These are phyloP conservation scores for Eruca vesicaria DNA, from an alignment of 441 rosid species.

Conservation along the genomic window DNA sequence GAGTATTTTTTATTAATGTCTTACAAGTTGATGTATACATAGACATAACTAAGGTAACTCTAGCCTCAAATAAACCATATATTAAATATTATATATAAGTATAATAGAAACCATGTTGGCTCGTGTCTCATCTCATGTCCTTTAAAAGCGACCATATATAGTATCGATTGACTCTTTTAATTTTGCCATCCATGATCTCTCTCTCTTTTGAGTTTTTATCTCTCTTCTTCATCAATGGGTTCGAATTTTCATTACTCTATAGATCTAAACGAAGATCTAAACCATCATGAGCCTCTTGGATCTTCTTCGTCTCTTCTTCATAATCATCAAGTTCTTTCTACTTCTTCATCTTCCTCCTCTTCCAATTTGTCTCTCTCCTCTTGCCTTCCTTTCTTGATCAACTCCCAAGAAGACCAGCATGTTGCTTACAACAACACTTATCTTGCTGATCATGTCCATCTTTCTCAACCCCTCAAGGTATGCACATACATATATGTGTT, in stretches of 20 bases:
- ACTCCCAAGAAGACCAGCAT: conserved; percentile 39
- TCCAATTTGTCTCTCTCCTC: conserved; percentile 46
- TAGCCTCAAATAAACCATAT: conserved; percentile 6
- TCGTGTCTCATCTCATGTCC: conserved; percentile 22
- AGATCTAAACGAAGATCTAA: conserved; percentile 57
- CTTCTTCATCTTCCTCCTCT: conserved; percentile 44
- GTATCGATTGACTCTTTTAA: conserved; percentile 33
- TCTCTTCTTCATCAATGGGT: conserved; percentile 35
- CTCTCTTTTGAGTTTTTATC: neutral
- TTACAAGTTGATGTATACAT: conserved; percentile 22
- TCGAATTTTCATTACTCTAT: conserved; percentile 42
- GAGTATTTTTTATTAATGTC: neutral
- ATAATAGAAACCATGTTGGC: conserved; percentile 11
- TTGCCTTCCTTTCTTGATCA: conserved; percentile 39
- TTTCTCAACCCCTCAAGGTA: conserved; percentile 33
- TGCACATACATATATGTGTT: neutral
- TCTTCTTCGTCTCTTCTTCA: conserved; percentile 21
- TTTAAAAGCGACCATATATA: conserved; percentile 36
- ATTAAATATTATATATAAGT: neutral
- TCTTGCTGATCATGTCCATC: conserved; percentile 24
- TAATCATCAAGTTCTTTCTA: conserved; percentile 31
- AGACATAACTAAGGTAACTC: neutral
- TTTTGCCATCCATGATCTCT: conserved; percentile 30
- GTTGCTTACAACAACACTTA: conserved; percentile 29
- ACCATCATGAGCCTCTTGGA: conserved; percentile 32